Evolutionary conservation across 495 filamentous ascomycete species (phyloP), one percentile per base, ranked within the genome.

Genomic region (Penicillium parvum): DNA sequence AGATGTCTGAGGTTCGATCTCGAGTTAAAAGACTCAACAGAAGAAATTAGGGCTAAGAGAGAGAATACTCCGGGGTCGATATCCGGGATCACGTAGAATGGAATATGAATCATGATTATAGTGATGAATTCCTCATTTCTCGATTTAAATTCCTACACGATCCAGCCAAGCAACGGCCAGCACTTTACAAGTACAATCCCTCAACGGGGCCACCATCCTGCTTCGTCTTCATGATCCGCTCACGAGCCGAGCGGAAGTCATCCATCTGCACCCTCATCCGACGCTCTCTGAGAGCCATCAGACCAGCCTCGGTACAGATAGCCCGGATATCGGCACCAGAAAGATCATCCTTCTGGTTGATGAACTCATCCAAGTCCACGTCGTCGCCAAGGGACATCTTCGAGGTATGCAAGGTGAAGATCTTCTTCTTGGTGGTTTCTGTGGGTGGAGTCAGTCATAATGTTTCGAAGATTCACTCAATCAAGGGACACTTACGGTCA

Each of bases 381-480:
- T 99, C 92, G 50, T 86, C 81, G 58, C 85, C 86, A 30, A 97
- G 78, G 10, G 86, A 94, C 92, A 99, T 99, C 79, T 99, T 99
- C 55, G 86, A 90, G 12, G 92, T 99, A 70, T 99, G 92, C n/a
- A 99, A 82, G 17, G 84, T 88, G 71, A 99, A 99, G 60, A 99
- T 99, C 82, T 98, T 99, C 74, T 90, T 88, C 78, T 99, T 99
- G 40, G 92, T 99, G 66, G 89, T 90, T 78, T 97, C 82, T 86
- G 50, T 29, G 23, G 21, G 28, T 12, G 7, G n/a, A 32, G 49
- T 78, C 64, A 75, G 67, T 41, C 33, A 41, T 6, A 4, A 17
- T 16, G 14, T 37, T 5, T 11, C 7, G 2, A n/a, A 16, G 17
- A 7, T 3, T 2, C 14, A 9, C 3, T 8, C 10, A 21, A 3